Conservation (phyloP, 2,329 filamentous ascomycete species). For the Capronia coronata region DNA sequence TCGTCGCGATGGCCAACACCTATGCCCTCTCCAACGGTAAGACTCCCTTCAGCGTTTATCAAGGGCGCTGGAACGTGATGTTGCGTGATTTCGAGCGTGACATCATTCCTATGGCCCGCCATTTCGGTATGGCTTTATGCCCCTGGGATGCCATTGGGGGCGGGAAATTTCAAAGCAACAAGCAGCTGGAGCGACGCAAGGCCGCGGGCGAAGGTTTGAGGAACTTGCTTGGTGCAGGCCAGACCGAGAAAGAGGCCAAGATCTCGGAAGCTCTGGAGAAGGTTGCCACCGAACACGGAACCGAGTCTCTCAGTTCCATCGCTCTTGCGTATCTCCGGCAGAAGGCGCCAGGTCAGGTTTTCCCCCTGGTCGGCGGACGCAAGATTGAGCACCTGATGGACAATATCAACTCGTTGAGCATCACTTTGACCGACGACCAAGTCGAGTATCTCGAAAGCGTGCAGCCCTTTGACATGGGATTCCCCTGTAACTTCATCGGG, state of each 20-base stretch:
- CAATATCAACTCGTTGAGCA: conserved; percentile 52
- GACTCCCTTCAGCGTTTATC: conserved; percentile 62
- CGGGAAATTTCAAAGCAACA: conserved; percentile 45
- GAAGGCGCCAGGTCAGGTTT: conserved; percentile 46
- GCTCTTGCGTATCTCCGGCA: conserved; percentile 48
- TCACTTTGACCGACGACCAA: conserved; percentile 48
- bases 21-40: conserved; percentile 62
- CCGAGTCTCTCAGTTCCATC: conserved; percentile 28
- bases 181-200: conserved; percentile 32
- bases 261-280: conserved; percentile 18
- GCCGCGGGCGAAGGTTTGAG: conserved; percentile 25
- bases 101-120: conserved; percentile 59
- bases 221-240: conserved; percentile 40
- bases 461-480: conserved; percentile 50
- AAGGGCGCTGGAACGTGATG: conserved; percentile 57
- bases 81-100: conserved; percentile 62
- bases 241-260: conserved; percentile 14
- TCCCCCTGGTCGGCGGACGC: conserved; percentile 49
- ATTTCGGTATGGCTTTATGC: conserved; percentile 56
- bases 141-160: conserved; percentile 51
- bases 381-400: conserved; percentile 48
- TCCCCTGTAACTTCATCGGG: conserved; percentile 41
- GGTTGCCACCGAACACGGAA: conserved; percentile 9
- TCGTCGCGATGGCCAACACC: conserved; percentile 43
- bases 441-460: conserved; percentile 50